Conservation (phyloP, 768 basidiomycete species). For the Lactarius pseudohatsudake region DNA sequence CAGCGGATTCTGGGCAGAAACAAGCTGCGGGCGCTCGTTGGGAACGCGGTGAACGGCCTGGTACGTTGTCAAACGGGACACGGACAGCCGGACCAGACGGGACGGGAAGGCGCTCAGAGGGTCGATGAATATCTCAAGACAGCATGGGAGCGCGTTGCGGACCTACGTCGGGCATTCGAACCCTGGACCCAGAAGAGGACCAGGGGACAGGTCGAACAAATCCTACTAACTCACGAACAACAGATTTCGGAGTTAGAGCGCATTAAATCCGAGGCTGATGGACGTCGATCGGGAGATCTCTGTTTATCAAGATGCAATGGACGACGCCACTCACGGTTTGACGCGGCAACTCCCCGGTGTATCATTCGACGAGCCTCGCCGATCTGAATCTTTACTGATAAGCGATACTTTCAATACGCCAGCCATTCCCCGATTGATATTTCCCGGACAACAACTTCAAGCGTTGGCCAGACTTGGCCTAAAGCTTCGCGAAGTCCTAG, state of each 20-base stretch:
- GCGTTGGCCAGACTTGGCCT: background rate
- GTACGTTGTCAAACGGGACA: background rate
- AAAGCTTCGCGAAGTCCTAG: no score
- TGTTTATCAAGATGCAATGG: constrained; percentile 5
- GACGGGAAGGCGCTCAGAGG: background rate
- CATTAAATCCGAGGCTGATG: no score
- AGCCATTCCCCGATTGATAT: no score
- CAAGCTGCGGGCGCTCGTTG: background rate
- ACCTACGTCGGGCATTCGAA: constrained; percentile 6
- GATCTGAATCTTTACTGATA: background rate
- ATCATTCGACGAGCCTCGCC: background rate
- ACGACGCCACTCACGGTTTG: constrained; percentile 1
- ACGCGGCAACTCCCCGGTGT: constrained; percentile 11
- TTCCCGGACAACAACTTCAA: background rate
- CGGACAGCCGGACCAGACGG: background rate
- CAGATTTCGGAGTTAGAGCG: no score
- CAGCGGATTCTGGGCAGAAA: no score
- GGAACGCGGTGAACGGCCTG: background rate
- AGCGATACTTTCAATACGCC: background rate
- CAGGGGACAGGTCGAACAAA: no score
- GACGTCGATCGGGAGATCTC: background rate
- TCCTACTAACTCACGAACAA: no score
- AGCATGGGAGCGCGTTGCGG: background rate
- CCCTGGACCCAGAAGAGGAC: no score
- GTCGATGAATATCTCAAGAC: background rate